Percentiles rank a stretch among this genome's conserved stretches.
Conservation (phyloP, 108 stramenopile species). For the Pelagomonas calceolata region DNA sequence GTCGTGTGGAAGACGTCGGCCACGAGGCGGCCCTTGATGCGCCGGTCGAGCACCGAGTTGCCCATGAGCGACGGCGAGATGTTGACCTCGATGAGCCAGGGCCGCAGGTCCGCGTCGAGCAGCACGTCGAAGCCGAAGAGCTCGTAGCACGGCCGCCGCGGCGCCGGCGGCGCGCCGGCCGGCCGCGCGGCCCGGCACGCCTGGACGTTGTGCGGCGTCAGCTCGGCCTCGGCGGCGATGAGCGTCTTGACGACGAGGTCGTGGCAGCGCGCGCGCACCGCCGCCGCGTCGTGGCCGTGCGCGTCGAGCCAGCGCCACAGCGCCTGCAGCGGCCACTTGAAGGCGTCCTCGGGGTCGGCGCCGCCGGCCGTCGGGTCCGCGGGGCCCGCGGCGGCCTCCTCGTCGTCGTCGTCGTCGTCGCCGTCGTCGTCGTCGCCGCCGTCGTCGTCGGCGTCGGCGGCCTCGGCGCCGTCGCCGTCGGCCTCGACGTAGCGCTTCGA, state of each 20-base stretch:
- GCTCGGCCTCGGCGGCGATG: slow-evolving; percentile 35
- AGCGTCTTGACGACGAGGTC: slow-evolving; percentile 38
- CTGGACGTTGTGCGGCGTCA: slow-evolving; percentile 21
- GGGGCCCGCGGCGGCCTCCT: not conserved
- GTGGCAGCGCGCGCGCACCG: slow-evolving; percentile 2
- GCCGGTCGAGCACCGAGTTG: slow-evolving; percentile 16
- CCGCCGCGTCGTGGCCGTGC: not conserved
- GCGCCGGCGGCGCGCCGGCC: not conserved
- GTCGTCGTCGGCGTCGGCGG: slow-evolving; percentile 6
- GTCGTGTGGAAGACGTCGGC: slow-evolving; percentile 1
- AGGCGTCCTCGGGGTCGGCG: not conserved
- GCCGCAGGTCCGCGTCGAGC: slow-evolving; percentile 58
- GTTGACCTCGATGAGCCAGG: slow-evolving; percentile 79
- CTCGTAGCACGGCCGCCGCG: slow-evolving; percentile 25
- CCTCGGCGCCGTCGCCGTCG: too few relatives aligned
- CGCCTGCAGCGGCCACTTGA: slow-evolving; percentile 28
- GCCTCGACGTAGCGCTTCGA: slow-evolving; percentile 23
- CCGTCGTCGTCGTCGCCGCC: not conserved
- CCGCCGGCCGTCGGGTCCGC: too few relatives aligned
- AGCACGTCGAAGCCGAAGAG: slow-evolving; percentile 56
- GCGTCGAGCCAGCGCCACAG: slow-evolving; percentile 25
- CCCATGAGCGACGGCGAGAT: slow-evolving; percentile 57
- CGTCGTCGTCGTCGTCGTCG: slow-evolving; percentile 9
- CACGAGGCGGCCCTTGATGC: slow-evolving; percentile 28
- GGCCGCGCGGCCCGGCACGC: not conserved